Evolutionary conservation across 1,284 basidiomycete species (phyloP).

Genomic region (Ustilago hordei): DNA sequence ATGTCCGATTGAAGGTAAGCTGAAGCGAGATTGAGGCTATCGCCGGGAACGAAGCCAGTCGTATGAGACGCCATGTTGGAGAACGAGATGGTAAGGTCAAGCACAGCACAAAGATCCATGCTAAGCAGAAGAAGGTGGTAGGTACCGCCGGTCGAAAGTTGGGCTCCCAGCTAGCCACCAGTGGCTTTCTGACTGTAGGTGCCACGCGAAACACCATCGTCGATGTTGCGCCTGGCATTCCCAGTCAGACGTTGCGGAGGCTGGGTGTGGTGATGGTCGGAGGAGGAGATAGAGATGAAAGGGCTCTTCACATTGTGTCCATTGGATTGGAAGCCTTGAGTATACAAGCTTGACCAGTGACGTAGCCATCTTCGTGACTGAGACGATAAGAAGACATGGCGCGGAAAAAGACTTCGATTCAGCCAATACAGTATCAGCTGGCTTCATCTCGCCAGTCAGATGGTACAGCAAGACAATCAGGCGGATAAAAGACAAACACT

Average conservation of each 20-base stretch:
- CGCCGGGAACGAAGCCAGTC: constrained; percentile 33
- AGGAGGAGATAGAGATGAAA: neutral
- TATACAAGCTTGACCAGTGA: neutral
- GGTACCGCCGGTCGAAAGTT: constrained; percentile 33
- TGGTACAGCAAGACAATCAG: neutral
- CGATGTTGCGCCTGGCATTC: neutral
- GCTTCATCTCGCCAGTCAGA: neutral
- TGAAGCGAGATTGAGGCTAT: constrained; percentile 6
- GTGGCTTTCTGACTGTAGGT: neutral
- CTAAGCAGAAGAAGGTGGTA: constrained; percentile 13
- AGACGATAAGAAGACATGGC: neutral
- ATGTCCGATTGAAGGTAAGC: constrained; percentile 21
- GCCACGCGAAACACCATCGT: constrained; percentile 11
- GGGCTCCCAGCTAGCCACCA: constrained; percentile 36
- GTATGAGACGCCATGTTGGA: constrained; percentile 18
- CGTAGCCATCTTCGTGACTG: constrained; percentile 1
- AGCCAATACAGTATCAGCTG: neutral
- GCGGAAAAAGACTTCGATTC: neutral
- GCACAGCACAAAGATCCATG: constrained; percentile 41
- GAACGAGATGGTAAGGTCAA: constrained; percentile 26
- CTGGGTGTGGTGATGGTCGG: neutral
- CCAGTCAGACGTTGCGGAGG: neutral
- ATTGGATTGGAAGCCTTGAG: neutral
- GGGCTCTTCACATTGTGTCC: neutral
- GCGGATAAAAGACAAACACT: neutral